phyloP scores from a whole-genome alignment of 2,329 filamentous ascomycete genomes.

The Rachicladosporium sp. region DNA sequence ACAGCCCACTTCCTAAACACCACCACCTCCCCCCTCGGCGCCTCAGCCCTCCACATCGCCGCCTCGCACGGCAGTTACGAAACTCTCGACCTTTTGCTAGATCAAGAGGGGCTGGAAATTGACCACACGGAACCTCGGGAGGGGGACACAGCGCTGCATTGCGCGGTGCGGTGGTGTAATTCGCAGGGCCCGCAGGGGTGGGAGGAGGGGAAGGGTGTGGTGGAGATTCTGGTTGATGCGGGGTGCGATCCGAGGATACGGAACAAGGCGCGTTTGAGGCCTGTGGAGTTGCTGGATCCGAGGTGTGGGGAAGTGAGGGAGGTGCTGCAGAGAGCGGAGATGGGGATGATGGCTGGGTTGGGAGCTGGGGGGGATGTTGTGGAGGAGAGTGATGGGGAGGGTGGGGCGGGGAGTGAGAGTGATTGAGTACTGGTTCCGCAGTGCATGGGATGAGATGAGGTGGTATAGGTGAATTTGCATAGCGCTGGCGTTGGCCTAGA shows the following conservation, averaged over 20 bases:
- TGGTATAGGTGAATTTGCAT: slow-evolving; percentile 2
- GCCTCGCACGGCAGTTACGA: slow-evolving; percentile 78
- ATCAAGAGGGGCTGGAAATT: slow-evolving; percentile 76
- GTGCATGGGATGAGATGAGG: background rate
- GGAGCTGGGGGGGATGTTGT: slow-evolving; percentile 36
- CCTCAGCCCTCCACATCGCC: slow-evolving; percentile 80
- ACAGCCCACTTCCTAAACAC: slow-evolving; percentile 72
- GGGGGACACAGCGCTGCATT: slow-evolving; percentile 68
- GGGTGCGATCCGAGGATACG: slow-evolving; percentile 51
- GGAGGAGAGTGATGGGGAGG: slow-evolving; percentile 30
- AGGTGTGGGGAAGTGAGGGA: slow-evolving; percentile 49
- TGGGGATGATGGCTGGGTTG: slow-evolving; percentile 32
- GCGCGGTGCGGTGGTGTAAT: slow-evolving; percentile 67
- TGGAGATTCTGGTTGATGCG: slow-evolving; percentile 73
- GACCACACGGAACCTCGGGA: slow-evolving; percentile 62
- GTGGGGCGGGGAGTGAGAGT: slow-evolving; percentile 35
- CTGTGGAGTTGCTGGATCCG: slow-evolving; percentile 62
- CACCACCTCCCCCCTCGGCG: slow-evolving; percentile 74
- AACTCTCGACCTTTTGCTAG: slow-evolving; percentile 67
- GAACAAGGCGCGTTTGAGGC: slow-evolving; percentile 63
- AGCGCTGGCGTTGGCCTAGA: slow-evolving; percentile 3
- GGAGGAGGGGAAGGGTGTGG: slow-evolving; percentile 51
- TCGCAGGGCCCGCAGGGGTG: slow-evolving; percentile 50
- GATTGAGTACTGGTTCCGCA: slow-evolving; percentile 20
- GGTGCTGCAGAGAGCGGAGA: slow-evolving; percentile 59